phyloP scores from a whole-genome alignment of 2,329 filamentous ascomycete genomes.

The Trichoderma atroviride region DNA sequence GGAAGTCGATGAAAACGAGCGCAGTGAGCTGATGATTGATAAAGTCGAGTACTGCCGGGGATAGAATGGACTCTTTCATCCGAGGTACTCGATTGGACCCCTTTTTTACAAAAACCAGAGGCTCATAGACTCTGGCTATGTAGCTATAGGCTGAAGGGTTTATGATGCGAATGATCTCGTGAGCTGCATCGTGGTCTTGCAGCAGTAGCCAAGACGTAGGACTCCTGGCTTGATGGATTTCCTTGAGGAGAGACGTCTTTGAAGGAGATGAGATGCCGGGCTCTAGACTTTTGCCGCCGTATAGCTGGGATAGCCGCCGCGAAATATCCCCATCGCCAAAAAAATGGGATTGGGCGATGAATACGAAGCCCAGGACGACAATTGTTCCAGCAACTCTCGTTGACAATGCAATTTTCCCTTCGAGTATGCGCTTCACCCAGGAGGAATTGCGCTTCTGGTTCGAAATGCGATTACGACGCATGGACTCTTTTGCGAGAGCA shows the following conservation, averaged over 20 bases:
- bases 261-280: slow-evolving; percentile 39
- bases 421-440: slow-evolving; percentile 65
- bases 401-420: slow-evolving; percentile 67
- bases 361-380: slow-evolving; percentile 71
- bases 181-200: slow-evolving; percentile 77
- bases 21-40: slow-evolving; percentile 59
- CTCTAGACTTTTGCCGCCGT: slow-evolving; percentile 27
- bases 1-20: slow-evolving; percentile 65
- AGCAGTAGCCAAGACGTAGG: slow-evolving; percentile 75
- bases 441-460: slow-evolving; percentile 33
- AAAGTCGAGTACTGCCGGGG: slow-evolving; percentile 63
- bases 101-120: slow-evolving; percentile 71
- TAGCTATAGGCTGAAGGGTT: slow-evolving; percentile 73
- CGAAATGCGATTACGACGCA: slow-evolving; percentile 42
- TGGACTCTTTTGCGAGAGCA: slow-evolving; percentile 62
- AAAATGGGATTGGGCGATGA: slow-evolving; percentile 78
- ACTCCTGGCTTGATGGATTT: slow-evolving; percentile 74
- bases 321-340: slow-evolving; percentile 60
- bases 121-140: slow-evolving; percentile 73
- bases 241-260: slow-evolving; percentile 51
- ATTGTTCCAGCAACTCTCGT: slow-evolving; percentile 75
- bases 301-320: slow-evolving; percentile 35
- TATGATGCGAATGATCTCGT: slow-evolving; percentile 74
- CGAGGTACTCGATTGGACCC: slow-evolving; percentile 67
- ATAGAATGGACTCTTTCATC: slow-evolving; percentile 41